These are phyloP conservation scores for Paramarasmius palmivorus DNA, from an alignment of 1,284 basidiomycete genomes.

Conservation along the genomic window DNA sequence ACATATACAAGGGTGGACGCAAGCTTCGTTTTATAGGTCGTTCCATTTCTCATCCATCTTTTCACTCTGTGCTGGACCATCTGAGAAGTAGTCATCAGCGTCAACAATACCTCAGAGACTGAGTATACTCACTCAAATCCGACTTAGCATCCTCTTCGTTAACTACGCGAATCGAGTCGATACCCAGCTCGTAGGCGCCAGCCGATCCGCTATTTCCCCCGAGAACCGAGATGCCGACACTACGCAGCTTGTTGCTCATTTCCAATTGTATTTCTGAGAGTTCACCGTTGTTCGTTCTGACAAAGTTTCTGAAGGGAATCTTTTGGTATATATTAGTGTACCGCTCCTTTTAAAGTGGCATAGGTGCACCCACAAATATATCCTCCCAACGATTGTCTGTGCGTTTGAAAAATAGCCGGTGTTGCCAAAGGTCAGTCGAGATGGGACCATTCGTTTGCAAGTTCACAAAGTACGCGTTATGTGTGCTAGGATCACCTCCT, in stretches of 20 bases:
- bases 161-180: slow-evolving; percentile 69
- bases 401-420: slow-evolving; percentile 76
- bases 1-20: too few relatives aligned
- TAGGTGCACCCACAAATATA: slow-evolving; percentile 60
- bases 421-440: slow-evolving; percentile 86
- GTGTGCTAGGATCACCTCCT: slow-evolving; percentile 67
- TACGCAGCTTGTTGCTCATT: slow-evolving; percentile 79
- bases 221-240: slow-evolving; percentile 81
- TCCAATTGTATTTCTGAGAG: slow-evolving; percentile 65
- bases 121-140: slow-evolving; percentile 7
- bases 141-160: slow-evolving; percentile 46
- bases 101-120: slow-evolving; percentile 16
- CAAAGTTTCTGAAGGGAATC: slow-evolving; percentile 83
- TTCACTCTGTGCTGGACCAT: neutral
- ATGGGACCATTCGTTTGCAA: slow-evolving; percentile 83
- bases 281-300: slow-evolving; percentile 83
- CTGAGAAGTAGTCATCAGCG: too few relatives aligned
- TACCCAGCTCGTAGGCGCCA: slow-evolving; percentile 74
- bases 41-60: neutral
- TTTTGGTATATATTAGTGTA: slow-evolving; percentile 28
- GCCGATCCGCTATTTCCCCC: slow-evolving; percentile 74
- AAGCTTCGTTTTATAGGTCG: too few relatives aligned
- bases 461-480: slow-evolving; percentile 85
- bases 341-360: neutral
- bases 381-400: slow-evolving; percentile 83